Evolutionary conservation across 2,329 filamentous ascomycete species (phyloP).

Genomic region (Diaporthe citrichinensis): DNA sequence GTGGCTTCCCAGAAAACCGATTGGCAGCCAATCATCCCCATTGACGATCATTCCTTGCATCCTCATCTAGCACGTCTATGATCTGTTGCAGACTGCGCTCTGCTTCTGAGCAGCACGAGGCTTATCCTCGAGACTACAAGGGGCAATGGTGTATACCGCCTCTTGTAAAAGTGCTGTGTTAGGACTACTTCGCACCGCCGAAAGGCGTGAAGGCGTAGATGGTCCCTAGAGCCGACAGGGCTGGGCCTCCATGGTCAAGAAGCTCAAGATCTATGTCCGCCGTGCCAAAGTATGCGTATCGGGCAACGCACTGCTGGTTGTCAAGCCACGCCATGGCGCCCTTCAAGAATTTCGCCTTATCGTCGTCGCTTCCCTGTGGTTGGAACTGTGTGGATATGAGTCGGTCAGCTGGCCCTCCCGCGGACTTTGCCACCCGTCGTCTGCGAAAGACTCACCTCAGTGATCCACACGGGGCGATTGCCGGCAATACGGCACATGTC

Average conservation of each 20-base stretch:
- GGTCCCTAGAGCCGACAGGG: slow-evolving; percentile 37
- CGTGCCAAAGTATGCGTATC: slow-evolving; percentile 56
- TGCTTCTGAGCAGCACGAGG: background rate
- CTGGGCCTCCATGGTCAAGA: slow-evolving; percentile 41
- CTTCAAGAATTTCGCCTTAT: slow-evolving; percentile 56
- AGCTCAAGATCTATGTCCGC: slow-evolving; percentile 43
- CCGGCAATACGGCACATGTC: slow-evolving; percentile 54
- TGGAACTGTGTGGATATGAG: background rate
- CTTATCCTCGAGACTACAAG: background rate
- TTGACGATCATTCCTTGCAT: background rate
- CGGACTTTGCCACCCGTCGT: background rate
- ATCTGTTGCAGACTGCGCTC: background rate
- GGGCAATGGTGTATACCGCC: background rate
- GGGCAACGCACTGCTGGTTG: slow-evolving; percentile 52
- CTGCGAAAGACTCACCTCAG: slow-evolving; percentile 50
- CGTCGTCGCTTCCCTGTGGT: background rate
- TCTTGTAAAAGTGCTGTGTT: background rate
- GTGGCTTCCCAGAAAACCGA: no score
- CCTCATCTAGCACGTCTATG: background rate
- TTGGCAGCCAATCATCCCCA: background rate
- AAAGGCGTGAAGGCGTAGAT: slow-evolving; percentile 40
- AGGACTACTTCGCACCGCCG: background rate
- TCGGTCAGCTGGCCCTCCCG: background rate
- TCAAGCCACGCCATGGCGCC: slow-evolving; percentile 61
- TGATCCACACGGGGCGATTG: slow-evolving; percentile 60